These are phyloP conservation scores for Nepenthes gracilis DNA, from an alignment of 148 eudicot species.

Conservation along the genomic window DNA sequence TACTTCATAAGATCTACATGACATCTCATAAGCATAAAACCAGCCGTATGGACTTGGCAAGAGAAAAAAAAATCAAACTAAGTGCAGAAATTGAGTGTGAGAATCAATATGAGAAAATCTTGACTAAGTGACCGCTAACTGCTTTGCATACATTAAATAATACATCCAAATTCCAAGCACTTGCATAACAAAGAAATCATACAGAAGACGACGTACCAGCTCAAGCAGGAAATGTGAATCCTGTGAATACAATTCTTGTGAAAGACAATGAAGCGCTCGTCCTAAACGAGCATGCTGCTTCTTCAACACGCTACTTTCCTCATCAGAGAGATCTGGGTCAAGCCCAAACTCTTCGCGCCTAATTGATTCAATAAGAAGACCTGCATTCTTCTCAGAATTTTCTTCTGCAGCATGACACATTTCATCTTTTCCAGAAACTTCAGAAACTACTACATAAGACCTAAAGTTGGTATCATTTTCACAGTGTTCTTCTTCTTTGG, in stretches of 20 bases:
- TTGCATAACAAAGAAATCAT: too few species aligned
- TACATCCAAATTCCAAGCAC: too few species aligned
- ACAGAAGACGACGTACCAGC: conserved; percentile 36
- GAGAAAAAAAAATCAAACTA: too few species aligned
- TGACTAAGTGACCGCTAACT: too few species aligned
- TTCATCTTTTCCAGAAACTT: conserved; percentile 5
- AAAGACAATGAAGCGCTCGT: conserved; percentile 94
- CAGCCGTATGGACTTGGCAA: too few species aligned
- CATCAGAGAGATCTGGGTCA: conserved; percentile 44
- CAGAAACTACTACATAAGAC: conserved; percentile 1
- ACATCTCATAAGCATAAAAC: too few species aligned
- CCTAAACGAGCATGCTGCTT: conserved; percentile 97
- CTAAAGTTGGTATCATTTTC: conserved; percentile 6
- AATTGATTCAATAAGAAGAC: conserved; percentile 56
- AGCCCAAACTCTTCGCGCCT: conserved; percentile 88
- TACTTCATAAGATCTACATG: too few species aligned
- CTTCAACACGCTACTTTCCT: conserved; percentile 50
- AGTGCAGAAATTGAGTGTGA: too few species aligned
- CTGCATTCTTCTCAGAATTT: conserved; percentile 31
- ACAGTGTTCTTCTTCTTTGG: conserved; percentile 14
- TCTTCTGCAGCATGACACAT: conserved; percentile 7
- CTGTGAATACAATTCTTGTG: conserved; percentile 89
- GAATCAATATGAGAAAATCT: too few species aligned
- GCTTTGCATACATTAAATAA: too few species aligned
- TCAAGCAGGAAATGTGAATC: conserved; percentile 96